Conservation (phyloP, 768 basidiomycete genomes). For the Thelephora aurantiotincta region DNA sequence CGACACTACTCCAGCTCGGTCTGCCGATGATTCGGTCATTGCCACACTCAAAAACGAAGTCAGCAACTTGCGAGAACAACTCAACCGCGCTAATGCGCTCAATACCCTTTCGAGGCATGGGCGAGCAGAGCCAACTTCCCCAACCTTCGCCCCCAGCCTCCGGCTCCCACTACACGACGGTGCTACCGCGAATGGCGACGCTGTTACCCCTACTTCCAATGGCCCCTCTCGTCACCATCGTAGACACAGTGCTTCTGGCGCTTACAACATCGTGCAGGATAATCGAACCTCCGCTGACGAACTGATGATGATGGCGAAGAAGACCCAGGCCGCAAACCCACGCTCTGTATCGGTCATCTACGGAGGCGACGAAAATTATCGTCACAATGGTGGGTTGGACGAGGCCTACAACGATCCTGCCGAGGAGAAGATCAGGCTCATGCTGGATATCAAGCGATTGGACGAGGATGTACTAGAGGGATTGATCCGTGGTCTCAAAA, state of each 20-base stretch:
- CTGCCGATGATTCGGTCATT: slow-evolving; percentile 80
- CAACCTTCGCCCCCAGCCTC: slow-evolving; percentile 74
- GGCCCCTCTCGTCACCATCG: slow-evolving; percentile 47
- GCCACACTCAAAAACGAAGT: slow-evolving; percentile 86
- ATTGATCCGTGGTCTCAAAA: slow-evolving; percentile 82
- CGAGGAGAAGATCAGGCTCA: slow-evolving; percentile 88
- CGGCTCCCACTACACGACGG: slow-evolving; percentile 32
- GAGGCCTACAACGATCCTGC: slow-evolving; percentile 82
- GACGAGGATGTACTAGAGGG: slow-evolving; percentile 92
- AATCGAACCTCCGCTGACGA: slow-evolving; percentile 69
- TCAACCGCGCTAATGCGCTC: slow-evolving; percentile 90
- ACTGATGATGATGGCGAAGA: slow-evolving; percentile 59
- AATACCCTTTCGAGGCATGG: slow-evolving; percentile 69
- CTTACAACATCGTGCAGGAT: slow-evolving; percentile 47
- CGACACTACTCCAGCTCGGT: slow-evolving; percentile 48
- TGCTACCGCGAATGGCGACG: slow-evolving; percentile 33
- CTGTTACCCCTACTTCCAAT: slow-evolving; percentile 7
- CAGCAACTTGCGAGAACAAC: slow-evolving; percentile 82
- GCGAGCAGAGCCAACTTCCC: slow-evolving; percentile 62
- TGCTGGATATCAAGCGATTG: slow-evolving; percentile 80
- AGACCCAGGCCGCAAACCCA: slow-evolving; percentile 55
- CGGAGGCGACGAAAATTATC: slow-evolving; percentile 67
- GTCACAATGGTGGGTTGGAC: slow-evolving; percentile 45
- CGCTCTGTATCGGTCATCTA: slow-evolving; percentile 84
- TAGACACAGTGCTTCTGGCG: slow-evolving; percentile 78